These are phyloP conservation scores for Ceratobasidium sp. DNA, from an alignment of 1,284 basidiomycete species.

Conservation along the genomic window DNA sequence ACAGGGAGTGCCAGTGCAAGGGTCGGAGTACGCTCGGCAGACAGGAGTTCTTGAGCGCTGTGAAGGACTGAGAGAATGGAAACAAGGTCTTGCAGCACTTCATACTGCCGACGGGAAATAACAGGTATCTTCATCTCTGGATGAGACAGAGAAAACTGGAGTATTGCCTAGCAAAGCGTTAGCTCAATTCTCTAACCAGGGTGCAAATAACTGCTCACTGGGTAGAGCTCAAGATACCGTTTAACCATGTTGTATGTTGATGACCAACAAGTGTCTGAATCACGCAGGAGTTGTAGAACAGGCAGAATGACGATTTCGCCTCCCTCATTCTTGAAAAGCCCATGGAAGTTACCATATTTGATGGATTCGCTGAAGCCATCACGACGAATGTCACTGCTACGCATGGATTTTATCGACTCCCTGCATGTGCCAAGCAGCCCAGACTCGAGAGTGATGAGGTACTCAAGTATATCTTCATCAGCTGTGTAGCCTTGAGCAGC, in stretches of 20 bases:
- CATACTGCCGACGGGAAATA: not conserved
- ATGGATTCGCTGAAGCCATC: slow-evolving; percentile 2
- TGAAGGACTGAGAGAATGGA: slow-evolving; percentile 13
- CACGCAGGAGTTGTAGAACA: slow-evolving; percentile 18
- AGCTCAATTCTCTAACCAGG: too few species aligned
- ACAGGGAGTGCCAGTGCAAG: slow-evolving; percentile 40
- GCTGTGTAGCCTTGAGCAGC: not conserved
- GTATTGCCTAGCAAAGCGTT: not conserved
- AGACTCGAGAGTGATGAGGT: slow-evolving; percentile 17
- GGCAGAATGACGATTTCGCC: not conserved
- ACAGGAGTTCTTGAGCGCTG: slow-evolving; percentile 41
- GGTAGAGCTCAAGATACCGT: slow-evolving; percentile 20
- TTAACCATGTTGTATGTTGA: slow-evolving; percentile 28
- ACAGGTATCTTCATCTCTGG: slow-evolving; percentile 18
- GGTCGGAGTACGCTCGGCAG: slow-evolving; percentile 43
- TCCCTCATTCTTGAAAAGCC: not conserved
- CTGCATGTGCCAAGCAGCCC: not conserved
- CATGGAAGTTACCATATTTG: not conserved
- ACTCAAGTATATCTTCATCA: not conserved
- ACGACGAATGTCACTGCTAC: slow-evolving; percentile 12
- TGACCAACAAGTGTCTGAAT: slow-evolving; percentile 22
- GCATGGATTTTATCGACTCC: slow-evolving; percentile 4
- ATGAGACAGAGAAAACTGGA: not conserved
- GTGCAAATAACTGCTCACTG: not conserved
- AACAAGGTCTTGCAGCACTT: slow-evolving; percentile 33